phyloP scores from a whole-genome alignment of 2,329 filamentous ascomycete genomes.

The Diaporthe ampelina region DNA sequence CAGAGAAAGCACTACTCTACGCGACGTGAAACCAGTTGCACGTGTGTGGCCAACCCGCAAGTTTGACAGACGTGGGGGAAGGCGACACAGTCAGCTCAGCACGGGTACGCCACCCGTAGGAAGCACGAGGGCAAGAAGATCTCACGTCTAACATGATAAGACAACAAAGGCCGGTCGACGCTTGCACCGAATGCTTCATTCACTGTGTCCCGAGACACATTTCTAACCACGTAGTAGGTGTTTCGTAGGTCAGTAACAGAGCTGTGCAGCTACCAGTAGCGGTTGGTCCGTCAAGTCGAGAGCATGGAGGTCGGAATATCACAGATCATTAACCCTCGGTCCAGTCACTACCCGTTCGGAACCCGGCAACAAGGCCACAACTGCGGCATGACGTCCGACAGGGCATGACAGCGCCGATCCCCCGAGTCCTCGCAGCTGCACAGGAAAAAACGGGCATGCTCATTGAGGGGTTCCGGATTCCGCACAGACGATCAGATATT shows the following conservation, averaged over 20 bases:
- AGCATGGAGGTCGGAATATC: neutral
- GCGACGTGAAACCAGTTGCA: neutral
- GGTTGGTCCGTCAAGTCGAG: neutral
- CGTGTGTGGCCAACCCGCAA: neutral
- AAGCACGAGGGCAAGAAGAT: neutral
- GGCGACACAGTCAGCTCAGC: neutral
- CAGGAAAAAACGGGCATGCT: neutral
- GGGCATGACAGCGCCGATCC: conserved; percentile 29
- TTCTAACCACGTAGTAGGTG: neutral
- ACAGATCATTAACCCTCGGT: neutral
- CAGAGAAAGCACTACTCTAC: neutral
- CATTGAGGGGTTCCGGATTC: neutral
- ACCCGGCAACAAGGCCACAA: conserved; percentile 8
- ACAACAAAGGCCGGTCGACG: neutral
- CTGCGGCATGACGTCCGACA: conserved; percentile 21
- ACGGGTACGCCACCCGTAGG: neutral
- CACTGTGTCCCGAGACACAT: neutral
- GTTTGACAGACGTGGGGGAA: conserved; percentile 7
- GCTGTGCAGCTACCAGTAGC: neutral
- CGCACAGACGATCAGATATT: neutral
- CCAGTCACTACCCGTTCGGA: neutral
- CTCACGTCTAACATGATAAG: neutral
- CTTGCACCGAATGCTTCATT: neutral
- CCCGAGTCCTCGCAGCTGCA: neutral
- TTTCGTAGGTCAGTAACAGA: neutral